phyloP scores from a whole-genome alignment of 331 rosid genomes.

The Quercus phellos region DNA sequence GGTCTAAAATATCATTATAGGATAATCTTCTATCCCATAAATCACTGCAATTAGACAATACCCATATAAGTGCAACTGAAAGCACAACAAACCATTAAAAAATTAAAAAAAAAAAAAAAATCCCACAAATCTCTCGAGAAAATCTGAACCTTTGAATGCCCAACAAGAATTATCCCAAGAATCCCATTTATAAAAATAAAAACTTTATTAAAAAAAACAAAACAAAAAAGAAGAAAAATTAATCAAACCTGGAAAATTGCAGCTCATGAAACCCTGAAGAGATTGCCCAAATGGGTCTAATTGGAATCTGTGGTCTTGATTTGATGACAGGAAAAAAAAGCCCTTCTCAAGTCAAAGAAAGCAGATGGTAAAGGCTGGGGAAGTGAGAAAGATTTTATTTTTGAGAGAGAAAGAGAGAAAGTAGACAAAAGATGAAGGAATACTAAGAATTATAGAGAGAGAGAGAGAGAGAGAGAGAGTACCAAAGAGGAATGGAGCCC shows the following conservation, averaged over 20 bases:
- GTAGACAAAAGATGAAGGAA: conserved; percentile 12
- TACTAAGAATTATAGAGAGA: conserved; percentile 5
- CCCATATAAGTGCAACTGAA: conserved; percentile 11
- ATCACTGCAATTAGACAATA: not conserved
- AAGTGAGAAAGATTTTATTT: conserved; percentile 32
- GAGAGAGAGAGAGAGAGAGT: conserved; percentile 18
- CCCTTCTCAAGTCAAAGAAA: conserved; percentile 61
- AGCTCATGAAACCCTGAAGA: conserved; percentile 45
- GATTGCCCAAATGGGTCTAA: conserved; percentile 29
- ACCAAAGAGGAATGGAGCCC: conserved; percentile 34
- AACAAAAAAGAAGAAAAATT: not conserved
- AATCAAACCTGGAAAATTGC: conserved; percentile 35
- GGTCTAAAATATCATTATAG: not conserved
- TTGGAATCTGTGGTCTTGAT: conserved; percentile 37
- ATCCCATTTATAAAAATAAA: conserved; percentile 9
- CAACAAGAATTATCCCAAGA: conserved; percentile 1
- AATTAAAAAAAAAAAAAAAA: not conserved
- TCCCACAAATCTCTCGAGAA: conserved; percentile 7
- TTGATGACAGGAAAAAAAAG: conserved; percentile 23
- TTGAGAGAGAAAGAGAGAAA: not conserved
- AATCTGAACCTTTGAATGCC: not conserved
- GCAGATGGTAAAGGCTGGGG: conserved; percentile 48
- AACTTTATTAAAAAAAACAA: not conserved
- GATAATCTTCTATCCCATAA: not conserved
- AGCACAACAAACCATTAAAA: conserved; percentile 3